Percentiles rank a stretch among this genome's conserved stretches.
Evolutionary conservation across 1,284 basidiomycete species (phyloP).

Genomic region (Moesziomyces sp.): DNA sequence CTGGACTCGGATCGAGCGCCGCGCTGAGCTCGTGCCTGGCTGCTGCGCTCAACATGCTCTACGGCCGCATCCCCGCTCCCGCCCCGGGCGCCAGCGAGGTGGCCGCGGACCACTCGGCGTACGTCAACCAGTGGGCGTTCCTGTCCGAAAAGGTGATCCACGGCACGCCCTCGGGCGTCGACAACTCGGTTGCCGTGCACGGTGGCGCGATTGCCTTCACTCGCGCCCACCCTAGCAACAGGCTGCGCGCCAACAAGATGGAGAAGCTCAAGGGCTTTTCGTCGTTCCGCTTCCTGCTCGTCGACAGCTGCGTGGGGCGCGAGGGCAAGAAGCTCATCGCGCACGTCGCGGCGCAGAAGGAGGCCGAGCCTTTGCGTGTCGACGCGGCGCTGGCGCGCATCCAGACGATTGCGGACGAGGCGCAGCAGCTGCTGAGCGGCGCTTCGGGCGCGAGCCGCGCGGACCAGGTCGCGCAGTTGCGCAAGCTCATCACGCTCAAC

Average conservation of each 20-base stretch:
- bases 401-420: slow-evolving; percentile 52
- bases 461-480: slow-evolving; percentile 35
- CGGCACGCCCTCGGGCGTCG: slow-evolving; percentile 96
- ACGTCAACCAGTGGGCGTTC: slow-evolving; percentile 93
- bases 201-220: slow-evolving; percentile 94
- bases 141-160: slow-evolving; percentile 95
- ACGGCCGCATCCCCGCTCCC: slow-evolving; percentile 72
- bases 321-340: slow-evolving; percentile 96
- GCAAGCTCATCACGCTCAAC: slow-evolving; percentile 79
- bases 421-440: slow-evolving; percentile 46
- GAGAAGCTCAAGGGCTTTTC: slow-evolving; percentile 81
- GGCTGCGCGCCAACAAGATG: slow-evolving; percentile 77
- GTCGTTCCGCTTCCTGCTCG: slow-evolving; percentile 79
- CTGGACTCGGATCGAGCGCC: slow-evolving; percentile 95
- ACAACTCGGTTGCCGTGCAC: slow-evolving; percentile 92
- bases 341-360: slow-evolving; percentile 80
- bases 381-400: slow-evolving; percentile 44
- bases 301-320: slow-evolving; percentile 89
- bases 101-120: slow-evolving; percentile 73
- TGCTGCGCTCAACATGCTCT: slow-evolving; percentile 76
- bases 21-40: slow-evolving; percentile 90
- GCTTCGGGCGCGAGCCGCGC: slow-evolving; percentile 23
- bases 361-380: slow-evolving; percentile 71
- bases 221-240: slow-evolving; percentile 76
- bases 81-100: slow-evolving; percentile 8